Evolutionary conservation across 1,284 basidiomycete genomes (phyloP).

Genomic region (Agaricales sp.): DNA sequence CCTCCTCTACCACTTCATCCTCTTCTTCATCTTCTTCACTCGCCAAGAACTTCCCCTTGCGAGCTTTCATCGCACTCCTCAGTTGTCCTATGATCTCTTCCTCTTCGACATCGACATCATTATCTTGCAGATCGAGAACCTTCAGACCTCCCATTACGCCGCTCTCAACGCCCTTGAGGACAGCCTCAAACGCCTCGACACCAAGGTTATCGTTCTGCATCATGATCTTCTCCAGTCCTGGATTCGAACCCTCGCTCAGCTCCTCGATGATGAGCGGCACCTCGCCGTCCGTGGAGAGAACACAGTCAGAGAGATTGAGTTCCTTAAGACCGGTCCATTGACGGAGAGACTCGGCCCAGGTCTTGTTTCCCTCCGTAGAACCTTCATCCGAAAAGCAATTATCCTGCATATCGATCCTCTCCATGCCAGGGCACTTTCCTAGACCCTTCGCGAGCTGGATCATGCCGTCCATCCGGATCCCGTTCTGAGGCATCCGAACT

Average conservation of each 20-base stretch:
- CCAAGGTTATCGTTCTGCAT: slow-evolving; percentile 91
- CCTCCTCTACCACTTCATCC: slow-evolving; percentile 41
- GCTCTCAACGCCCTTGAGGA: slow-evolving; percentile 56
- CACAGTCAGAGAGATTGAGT: slow-evolving; percentile 90
- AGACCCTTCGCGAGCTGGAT: slow-evolving; percentile 75
- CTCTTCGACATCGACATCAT: slow-evolving; percentile 48
- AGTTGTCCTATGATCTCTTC: slow-evolving; percentile 66
- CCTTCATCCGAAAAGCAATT: slow-evolving; percentile 84
- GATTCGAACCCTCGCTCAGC: slow-evolving; percentile 65
- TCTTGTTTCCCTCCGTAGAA: slow-evolving; percentile 34
- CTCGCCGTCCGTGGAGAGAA: slow-evolving; percentile 65
- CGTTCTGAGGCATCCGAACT: slow-evolving; percentile 94
- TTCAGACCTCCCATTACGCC: slow-evolving; percentile 44
- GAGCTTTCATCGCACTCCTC: slow-evolving; percentile 51
- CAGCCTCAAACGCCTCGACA: slow-evolving; percentile 51
- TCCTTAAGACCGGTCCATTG: slow-evolving; percentile 66
- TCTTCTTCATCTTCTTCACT: slow-evolving; percentile 71
- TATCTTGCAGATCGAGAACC: slow-evolving; percentile 79
- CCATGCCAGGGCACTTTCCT: slow-evolving; percentile 55
- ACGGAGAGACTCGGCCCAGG: slow-evolving; percentile 64
- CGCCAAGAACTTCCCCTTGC: slow-evolving; percentile 51
- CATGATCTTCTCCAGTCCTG: slow-evolving; percentile 64
- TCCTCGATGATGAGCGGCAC: slow-evolving; percentile 55
- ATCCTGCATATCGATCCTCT: slow-evolving; percentile 88
- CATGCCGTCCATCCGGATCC: slow-evolving; percentile 92